Percentiles rank a stretch among this genome's conserved stretches.
Conservation (phyloP, 1,139 yeast genomes). For the Yamadazyma sp. region DNA sequence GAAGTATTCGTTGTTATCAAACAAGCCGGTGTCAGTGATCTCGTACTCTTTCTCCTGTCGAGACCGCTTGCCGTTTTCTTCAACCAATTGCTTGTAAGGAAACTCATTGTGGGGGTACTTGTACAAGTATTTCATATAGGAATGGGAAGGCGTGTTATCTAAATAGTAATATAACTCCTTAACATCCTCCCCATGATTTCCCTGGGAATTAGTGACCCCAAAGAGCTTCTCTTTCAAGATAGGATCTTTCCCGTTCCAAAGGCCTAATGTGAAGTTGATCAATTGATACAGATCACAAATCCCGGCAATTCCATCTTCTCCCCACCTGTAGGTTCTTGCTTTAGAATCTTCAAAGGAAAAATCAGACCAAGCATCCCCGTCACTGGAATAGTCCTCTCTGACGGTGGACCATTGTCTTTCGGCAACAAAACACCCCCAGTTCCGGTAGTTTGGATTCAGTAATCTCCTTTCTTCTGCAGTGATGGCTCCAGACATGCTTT, state of each 20-base stretch:
- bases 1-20: conserved; percentile 79
- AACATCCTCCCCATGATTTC: conserved; percentile 96
- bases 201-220: conserved; percentile 91
- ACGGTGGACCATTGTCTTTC: conserved; percentile 97
- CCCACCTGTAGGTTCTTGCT: conserved; percentile 90
- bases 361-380: conserved; percentile 92
- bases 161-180: conserved; percentile 80
- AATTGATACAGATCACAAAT: conserved; percentile 83
- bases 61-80: conserved; percentile 64
- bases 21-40: conserved; percentile 71
- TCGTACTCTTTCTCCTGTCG: conserved; percentile 72
- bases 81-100: conserved; percentile 78
- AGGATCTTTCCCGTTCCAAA: conserved; percentile 91
- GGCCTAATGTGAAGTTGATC: conserved; percentile 73
- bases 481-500: conserved; percentile 11
- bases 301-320: conserved; percentile 95
- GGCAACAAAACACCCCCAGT: conserved; percentile 92
- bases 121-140: conserved; percentile 89
- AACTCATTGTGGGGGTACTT: conserved; percentile 86
- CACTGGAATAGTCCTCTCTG: conserved; percentile 82
- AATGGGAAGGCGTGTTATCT: conserved; percentile 92
- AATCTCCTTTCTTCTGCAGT: conserved; percentile 73
- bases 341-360: conserved; percentile 88
- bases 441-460: conserved; percentile 61
- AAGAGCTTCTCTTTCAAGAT: conserved; percentile 84